phyloP scores from a whole-genome alignment of 306 rosid genomes.

The Cicer arietinum region DNA sequence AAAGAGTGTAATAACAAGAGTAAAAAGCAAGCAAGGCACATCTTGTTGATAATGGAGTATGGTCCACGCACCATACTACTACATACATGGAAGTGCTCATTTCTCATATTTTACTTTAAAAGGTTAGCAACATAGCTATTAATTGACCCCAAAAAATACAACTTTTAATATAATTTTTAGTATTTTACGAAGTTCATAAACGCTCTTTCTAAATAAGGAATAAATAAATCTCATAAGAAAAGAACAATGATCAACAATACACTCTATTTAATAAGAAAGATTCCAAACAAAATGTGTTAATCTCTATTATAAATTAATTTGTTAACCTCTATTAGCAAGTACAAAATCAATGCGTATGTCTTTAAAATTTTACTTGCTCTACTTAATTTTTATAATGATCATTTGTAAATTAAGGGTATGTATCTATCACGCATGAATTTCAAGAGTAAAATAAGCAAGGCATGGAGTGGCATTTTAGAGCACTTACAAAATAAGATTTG shows the following conservation, averaged over 20 bases:
- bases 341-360: too few species aligned
- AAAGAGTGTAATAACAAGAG: background rate
- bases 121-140: background rate
- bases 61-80: conserved; percentile 19
- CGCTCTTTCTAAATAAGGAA: background rate
- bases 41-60: conserved; percentile 8
- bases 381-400: background rate
- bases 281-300: background rate
- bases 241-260: background rate
- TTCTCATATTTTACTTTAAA: conserved; percentile 19
- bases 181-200: background rate
- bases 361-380: background rate
- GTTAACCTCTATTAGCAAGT: too few species aligned
- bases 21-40: conserved; percentile 20
- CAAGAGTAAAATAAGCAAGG: conserved; percentile 28
- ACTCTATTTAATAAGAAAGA: too few species aligned
- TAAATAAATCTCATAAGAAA: background rate
- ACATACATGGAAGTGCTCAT: background rate
- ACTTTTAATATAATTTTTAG: background rate
- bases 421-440: background rate
- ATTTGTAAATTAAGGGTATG: background rate
- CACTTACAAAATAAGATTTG: background rate
- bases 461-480: conserved; percentile 33
- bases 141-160: background rate
- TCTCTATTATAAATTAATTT: background rate